Evolutionary conservation across 2,329 filamentous ascomycete species (phyloP).

Genomic region (Davidsoniella neocaledoniae): DNA sequence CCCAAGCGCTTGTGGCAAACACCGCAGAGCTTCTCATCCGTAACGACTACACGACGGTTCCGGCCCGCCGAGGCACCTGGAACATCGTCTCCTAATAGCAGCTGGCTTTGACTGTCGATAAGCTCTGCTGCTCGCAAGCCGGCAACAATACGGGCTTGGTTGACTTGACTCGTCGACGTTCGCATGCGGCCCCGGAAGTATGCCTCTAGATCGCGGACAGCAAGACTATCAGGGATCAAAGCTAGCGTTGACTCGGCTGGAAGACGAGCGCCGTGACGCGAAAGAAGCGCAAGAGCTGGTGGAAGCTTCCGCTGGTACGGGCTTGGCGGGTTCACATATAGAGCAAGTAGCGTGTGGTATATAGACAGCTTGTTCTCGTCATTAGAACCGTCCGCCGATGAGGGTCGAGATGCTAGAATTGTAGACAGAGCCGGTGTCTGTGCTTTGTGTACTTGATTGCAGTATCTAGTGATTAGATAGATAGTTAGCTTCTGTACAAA

Average conservation of each 20-base stretch:
- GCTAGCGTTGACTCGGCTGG: slow-evolving; percentile 74
- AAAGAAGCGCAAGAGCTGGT: slow-evolving; percentile 75
- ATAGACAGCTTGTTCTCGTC: slow-evolving; percentile 53
- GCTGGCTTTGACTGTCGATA: slow-evolving; percentile 54
- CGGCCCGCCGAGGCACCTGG: slow-evolving; percentile 25
- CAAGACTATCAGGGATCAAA: slow-evolving; percentile 66
- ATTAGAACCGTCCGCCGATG: slow-evolving; percentile 21
- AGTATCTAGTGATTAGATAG: slow-evolving; percentile 39
- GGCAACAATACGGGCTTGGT: slow-evolving; percentile 62
- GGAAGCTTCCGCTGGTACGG: slow-evolving; percentile 55
- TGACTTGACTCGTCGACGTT: slow-evolving; percentile 64
- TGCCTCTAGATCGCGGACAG: slow-evolving; percentile 62
- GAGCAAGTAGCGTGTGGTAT: slow-evolving; percentile 75
- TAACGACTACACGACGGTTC: slow-evolving; percentile 57
- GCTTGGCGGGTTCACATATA: slow-evolving; percentile 70
- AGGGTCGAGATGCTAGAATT: slow-evolving; percentile 20
- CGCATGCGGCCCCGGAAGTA: slow-evolving; percentile 90
- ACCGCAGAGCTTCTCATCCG: slow-evolving; percentile 76
- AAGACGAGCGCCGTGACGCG: slow-evolving; percentile 77
- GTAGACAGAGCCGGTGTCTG: slow-evolving; percentile 32
- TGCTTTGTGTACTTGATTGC: slow-evolving; percentile 64
- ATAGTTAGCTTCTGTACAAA: slow-evolving; percentile 19
- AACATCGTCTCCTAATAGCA: slow-evolving; percentile 56
- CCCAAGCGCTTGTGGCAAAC: slow-evolving; percentile 90
- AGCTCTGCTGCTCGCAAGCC: slow-evolving; percentile 64